phyloP scores from a whole-genome alignment of 1,284 basidiomycete species.

The Trichosporon ovoides region DNA sequence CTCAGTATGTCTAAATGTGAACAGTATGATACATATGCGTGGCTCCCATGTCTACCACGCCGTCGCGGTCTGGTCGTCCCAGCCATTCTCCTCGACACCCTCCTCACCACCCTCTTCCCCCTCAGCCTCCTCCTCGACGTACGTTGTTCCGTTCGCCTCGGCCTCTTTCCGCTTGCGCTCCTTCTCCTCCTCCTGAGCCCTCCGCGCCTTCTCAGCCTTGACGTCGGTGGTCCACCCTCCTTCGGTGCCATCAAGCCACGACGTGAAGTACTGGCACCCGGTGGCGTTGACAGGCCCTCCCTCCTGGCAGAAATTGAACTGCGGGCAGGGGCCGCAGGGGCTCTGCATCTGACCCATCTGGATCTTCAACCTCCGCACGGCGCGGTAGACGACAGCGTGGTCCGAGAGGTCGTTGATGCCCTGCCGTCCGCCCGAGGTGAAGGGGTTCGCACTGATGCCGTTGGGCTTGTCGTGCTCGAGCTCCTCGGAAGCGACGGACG shows the following conservation, averaged over 20 bases:
- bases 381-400: constrained; percentile 60
- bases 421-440: constrained; percentile 21
- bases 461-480: background rate
- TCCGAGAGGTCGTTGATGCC: constrained; percentile 38
- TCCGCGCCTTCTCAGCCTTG: constrained; percentile 22
- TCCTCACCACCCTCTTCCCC: constrained; percentile 8
- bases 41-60: constrained; percentile 4
- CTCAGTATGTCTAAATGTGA: no score
- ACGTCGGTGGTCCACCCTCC: constrained; percentile 39
- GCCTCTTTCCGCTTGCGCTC: constrained; percentile 13
- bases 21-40: constrained; percentile 8
- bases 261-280: constrained; percentile 67
- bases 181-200: constrained; percentile 22
- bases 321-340: constrained; percentile 67
- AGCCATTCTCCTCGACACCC: constrained; percentile 5
- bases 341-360: constrained; percentile 61
- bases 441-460: constrained; percentile 18
- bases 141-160: constrained; percentile 17
- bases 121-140: constrained; percentile 11
- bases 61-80: background rate
- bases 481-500: constrained; percentile 10
- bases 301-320: constrained; percentile 69
- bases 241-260: constrained; percentile 56
- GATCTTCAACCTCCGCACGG: constrained; percentile 54
- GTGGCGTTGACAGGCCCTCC: constrained; percentile 69